phyloP scores from a whole-genome alignment of 2,329 filamentous ascomycete species.

The Fusarium veterinarium region DNA sequence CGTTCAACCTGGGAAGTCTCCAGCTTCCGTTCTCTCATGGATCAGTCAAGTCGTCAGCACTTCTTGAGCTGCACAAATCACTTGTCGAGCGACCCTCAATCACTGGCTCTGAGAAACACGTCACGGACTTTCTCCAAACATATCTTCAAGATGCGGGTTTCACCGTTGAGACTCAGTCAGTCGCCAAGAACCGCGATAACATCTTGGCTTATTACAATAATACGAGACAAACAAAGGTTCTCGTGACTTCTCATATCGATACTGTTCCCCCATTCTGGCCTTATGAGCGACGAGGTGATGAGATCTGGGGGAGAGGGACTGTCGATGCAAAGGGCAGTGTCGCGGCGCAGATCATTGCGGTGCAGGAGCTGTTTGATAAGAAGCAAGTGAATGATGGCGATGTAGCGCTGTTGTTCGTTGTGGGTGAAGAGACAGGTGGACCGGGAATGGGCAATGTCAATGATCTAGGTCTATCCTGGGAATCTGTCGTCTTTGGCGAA shows the following conservation, averaged over 20 bases:
- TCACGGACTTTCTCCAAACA: background rate
- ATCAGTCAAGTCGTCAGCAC: fast-evolving
- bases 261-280: slow-evolving; percentile 12
- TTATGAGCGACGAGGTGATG: slow-evolving; percentile 2
- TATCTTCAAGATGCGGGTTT: background rate
- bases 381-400: fast-evolving
- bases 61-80: background rate
- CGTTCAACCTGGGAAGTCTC: background rate
- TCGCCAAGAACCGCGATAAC: background rate
- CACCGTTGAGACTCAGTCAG: background rate
- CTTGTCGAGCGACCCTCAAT: background rate
- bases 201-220: background rate
- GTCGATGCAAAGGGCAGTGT: slow-evolving; percentile 7
- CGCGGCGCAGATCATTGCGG: background rate
- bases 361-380: background rate
- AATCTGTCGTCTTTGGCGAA: slow-evolving; percentile 6
- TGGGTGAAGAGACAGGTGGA: background rate
- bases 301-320: slow-evolving; percentile 9
- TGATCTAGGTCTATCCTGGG: background rate
- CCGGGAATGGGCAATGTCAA: background rate
- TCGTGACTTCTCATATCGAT: slow-evolving; percentile 8
- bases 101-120: slow-evolving; percentile 1
- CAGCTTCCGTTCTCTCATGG: background rate
- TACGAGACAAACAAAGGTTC: background rate
- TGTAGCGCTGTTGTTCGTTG: background rate